Evolutionary conservation across 768 basidiomycete genomes (phyloP).

Genomic region (Tephrocybe sp.): DNA sequence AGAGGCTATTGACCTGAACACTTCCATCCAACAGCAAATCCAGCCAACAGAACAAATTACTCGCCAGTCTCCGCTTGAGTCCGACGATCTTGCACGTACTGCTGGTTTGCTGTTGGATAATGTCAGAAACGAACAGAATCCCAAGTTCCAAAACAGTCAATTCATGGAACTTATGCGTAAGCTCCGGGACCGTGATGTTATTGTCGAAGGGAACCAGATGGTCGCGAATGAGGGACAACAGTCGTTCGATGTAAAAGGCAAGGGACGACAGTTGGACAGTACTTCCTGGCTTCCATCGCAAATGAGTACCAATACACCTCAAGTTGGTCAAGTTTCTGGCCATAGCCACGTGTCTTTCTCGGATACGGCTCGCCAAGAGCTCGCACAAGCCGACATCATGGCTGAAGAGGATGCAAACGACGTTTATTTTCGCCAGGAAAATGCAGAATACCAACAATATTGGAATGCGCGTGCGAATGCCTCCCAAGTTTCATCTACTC

Average conservation of each 20-base stretch:
- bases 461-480: constrained; percentile 28
- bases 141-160: constrained; percentile 82
- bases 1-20: constrained; percentile 24
- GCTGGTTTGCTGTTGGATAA: constrained; percentile 77
- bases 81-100: constrained; percentile 77
- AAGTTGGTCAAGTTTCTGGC: constrained; percentile 12
- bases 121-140: constrained; percentile 73
- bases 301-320: constrained; percentile 3
- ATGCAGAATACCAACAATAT: constrained; percentile 64
- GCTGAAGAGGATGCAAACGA: constrained; percentile 49
- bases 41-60: constrained; percentile 21
- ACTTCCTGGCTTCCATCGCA: constrained; percentile 10
- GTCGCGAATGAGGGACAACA: constrained; percentile 51
- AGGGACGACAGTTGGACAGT: constrained; percentile 48
- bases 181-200: constrained; percentile 74
- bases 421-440: constrained; percentile 71
- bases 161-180: constrained; percentile 88
- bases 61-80: constrained; percentile 31
- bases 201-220: constrained; percentile 78
- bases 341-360: constrained; percentile 6
- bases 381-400: background rate
- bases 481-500: constrained; percentile 11
- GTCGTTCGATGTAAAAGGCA: constrained; percentile 60
- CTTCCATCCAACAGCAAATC: constrained; percentile 16
- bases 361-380: constrained; percentile 5